These are phyloP conservation scores for Ceratocystiopsis brevicomis DNA, from an alignment of 2,329 filamentous ascomycete species.

Conservation along the genomic window DNA sequence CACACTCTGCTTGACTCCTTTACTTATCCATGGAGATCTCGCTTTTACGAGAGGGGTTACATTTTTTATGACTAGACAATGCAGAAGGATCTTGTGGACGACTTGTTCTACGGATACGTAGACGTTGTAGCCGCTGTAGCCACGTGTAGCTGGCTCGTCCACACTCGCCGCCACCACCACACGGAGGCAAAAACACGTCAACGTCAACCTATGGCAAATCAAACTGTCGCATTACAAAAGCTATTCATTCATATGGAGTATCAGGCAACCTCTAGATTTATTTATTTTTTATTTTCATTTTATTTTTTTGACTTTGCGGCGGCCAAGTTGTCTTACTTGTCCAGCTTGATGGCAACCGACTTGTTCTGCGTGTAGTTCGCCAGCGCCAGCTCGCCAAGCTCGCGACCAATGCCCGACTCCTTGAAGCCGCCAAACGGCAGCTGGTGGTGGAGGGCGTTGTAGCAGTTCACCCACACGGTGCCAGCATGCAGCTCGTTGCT, in stretches of 20 bases:
- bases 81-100: neutral
- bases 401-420: conserved; percentile 58
- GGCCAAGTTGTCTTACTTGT: too few species aligned
- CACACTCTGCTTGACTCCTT: conserved; percentile 27
- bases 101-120: neutral
- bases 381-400: conserved; percentile 50
- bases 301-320: too few species aligned
- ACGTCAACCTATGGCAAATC: too few species aligned
- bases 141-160: too few species aligned
- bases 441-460: conserved; percentile 56
- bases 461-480: conserved; percentile 38
- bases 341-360: conserved; percentile 33
- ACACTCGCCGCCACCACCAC: too few species aligned
- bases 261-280: too few species aligned
- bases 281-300: too few species aligned
- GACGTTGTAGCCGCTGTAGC: too few species aligned
- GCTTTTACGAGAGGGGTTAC: conserved; percentile 28
- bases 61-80: conserved; percentile 7
- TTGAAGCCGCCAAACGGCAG: conserved; percentile 50
- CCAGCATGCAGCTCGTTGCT: conserved; percentile 58
- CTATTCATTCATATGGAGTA: too few species aligned
- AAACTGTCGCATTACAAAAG: too few species aligned
- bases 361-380: conserved; percentile 52
- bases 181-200: too few species aligned
- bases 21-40: conserved; percentile 19